Evolutionary conservation across 768 basidiomycete genomes (phyloP).

Genomic region (Lactarius hengduanensis): DNA sequence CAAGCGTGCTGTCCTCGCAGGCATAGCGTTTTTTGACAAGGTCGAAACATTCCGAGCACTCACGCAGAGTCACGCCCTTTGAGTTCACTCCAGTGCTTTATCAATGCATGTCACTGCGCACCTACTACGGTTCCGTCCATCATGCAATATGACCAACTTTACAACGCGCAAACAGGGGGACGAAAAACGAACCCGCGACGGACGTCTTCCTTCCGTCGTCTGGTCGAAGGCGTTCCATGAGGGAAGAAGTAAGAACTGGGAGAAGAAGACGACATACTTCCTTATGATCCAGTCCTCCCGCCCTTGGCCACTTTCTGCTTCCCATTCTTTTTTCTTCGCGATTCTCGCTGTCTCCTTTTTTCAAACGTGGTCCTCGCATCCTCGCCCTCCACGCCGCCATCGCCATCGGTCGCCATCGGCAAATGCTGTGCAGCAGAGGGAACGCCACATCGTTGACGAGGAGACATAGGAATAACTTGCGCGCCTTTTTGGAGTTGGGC

Average conservation of each 20-base stretch:
- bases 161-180: too few relatives aligned
- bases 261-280: constrained; percentile 44
- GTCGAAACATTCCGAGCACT: too few relatives aligned
- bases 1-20: too few relatives aligned
- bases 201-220: constrained; percentile 74
- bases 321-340: constrained; percentile 52
- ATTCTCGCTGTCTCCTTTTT: constrained; percentile 68
- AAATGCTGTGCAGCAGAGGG: constrained; percentile 44
- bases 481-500: constrained; percentile 93
- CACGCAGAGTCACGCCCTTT: too few relatives aligned
- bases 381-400: constrained; percentile 46
- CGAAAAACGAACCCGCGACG: constrained; percentile 41
- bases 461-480: constrained; percentile 91
- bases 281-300: constrained; percentile 85
- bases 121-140: too few relatives aligned
- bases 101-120: too few relatives aligned
- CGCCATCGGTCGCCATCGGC: constrained; percentile 74
- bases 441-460: constrained; percentile 75
- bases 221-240: constrained; percentile 17
- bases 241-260: background rate
- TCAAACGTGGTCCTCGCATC: constrained; percentile 69
- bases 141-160: too few relatives aligned
- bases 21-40: too few relatives aligned
- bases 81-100: too few relatives aligned
- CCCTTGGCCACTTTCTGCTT: constrained; percentile 57